Base-by-base conservation (phyloP, 306 rosid species). In the Fragaria iinumae region DNA sequence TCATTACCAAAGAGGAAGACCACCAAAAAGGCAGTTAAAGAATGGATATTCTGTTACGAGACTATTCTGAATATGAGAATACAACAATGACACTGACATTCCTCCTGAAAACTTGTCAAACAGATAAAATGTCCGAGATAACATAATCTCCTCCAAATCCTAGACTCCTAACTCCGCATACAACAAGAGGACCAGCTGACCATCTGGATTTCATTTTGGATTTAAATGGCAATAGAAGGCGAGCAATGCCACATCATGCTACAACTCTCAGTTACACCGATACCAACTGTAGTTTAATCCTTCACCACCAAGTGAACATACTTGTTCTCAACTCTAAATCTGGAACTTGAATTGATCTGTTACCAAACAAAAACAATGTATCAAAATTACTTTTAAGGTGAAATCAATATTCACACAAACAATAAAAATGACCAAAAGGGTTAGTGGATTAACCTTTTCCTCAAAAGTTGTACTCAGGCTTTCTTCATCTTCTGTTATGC, bases 271-370 rank as follows among this genome's bases (percentile, higher is more conserved):
- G 5, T 66, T n/a, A 69, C 47, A 23, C 55, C 48, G 9, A 70
- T 25, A 23, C 77, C 62, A 50, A 56, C 18, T 11, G 20, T 67
- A 64, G 71, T 75, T 81, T 85, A 87, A 76, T 82, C 89, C 80
- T 86, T 82, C 77, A 85, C 85, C 65, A 82, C 88, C 84, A 95
- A 77, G 75, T 83, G 89, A 77, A 92, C 96, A 60, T 82, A 64
- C 89, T 92, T 92, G 76, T 82, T 82, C 82, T 90, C 93, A 21
- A 92, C 82, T 6, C 76, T 71, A 80, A 90, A 95, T 88, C 80
- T 86, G 68, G 97, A 89, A 85, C 97, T 92, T 36, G 96, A 90
- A 79, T 89, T 88, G 74, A 95, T 81, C 98, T 95, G 91, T 65
- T 63, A 49, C 59, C 83, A 77, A 70, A 27, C 76, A 32, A 10